phyloP scores from a whole-genome alignment of 2,329 filamentous ascomycete species.

The Hypomyces rosellus region DNA sequence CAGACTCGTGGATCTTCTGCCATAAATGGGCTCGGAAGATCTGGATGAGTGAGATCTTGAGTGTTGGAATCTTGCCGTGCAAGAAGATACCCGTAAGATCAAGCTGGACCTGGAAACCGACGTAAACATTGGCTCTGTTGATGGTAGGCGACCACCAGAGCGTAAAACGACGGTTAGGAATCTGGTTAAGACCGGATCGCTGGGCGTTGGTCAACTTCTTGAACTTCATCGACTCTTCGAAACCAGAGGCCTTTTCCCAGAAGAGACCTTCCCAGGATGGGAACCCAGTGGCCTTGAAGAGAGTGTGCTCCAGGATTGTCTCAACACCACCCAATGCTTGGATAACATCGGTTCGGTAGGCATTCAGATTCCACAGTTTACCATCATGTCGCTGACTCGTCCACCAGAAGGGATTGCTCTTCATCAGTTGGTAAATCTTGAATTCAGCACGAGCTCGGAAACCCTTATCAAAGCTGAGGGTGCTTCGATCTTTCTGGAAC shows the following conservation, averaged over 20 bases:
- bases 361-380: constrained; percentile 95
- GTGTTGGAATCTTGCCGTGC: constrained; percentile 95
- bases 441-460: constrained; percentile 95
- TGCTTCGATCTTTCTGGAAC: constrained; percentile 97
- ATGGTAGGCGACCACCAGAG: constrained; percentile 96
- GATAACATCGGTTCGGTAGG: constrained; percentile 93
- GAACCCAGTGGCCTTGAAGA: constrained; percentile 96
- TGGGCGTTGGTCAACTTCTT: constrained; percentile 98
- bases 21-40: constrained; percentile 99
- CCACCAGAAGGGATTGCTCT: constrained; percentile 99
- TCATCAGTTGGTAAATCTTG: constrained; percentile 98
- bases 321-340: constrained; percentile 95
- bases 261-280: constrained; percentile 95
- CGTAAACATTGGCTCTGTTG: constrained; percentile 93
- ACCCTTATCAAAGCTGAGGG: constrained; percentile 95
- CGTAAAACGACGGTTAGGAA: constrained; percentile 96
- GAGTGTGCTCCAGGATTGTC: constrained; percentile 91
- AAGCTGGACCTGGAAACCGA: constrained; percentile 98
- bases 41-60: constrained; percentile 97
- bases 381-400: constrained; percentile 95
- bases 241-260: constrained; percentile 65
- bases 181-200: constrained; percentile 93
- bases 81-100: constrained; percentile 98
- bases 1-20: constrained; percentile 99
- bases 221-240: constrained; percentile 78